Evolutionary conservation across 2,329 filamentous ascomycete species (phyloP).

Genomic region (Cadophora malorum): DNA sequence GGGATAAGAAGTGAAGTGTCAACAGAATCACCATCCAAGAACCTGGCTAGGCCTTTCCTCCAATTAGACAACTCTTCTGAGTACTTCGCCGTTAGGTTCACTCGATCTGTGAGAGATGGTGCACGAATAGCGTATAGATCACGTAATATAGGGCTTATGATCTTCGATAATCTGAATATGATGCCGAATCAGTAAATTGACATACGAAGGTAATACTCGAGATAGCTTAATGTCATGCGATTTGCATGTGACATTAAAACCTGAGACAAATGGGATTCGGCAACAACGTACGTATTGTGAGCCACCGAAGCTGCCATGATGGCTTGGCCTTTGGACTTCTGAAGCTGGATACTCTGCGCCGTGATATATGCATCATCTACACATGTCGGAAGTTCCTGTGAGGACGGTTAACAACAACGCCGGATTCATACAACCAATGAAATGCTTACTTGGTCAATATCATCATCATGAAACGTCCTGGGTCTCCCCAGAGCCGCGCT

Average conservation of each 20-base stretch:
- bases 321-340: constrained; percentile 42
- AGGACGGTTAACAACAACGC: not conserved
- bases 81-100: constrained; percentile 50
- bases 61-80: constrained; percentile 52
- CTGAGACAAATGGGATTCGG: not conserved
- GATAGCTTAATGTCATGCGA: not conserved
- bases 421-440: too few species aligned
- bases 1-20: constrained; percentile 53
- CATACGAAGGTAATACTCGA: too few species aligned
- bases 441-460: constrained; percentile 59
- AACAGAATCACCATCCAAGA: constrained; percentile 51
- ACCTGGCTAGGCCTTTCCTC: constrained; percentile 52
- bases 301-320: constrained; percentile 54
- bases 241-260: not conserved
- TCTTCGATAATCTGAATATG: constrained; percentile 48
- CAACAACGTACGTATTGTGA: constrained; percentile 48
- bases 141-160: constrained; percentile 52
- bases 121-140: constrained; percentile 52
- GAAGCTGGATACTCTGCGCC: constrained; percentile 45
- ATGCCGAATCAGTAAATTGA: not conserved
- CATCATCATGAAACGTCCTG: constrained; percentile 66
- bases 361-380: constrained; percentile 58
- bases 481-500: constrained; percentile 67
- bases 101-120: constrained; percentile 40
- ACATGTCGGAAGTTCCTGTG: constrained; percentile 55